These are phyloP conservation scores for Blastocystis sp. DNA, from an alignment of 352 stramenopile genomes.

Conservation along the genomic window DNA sequence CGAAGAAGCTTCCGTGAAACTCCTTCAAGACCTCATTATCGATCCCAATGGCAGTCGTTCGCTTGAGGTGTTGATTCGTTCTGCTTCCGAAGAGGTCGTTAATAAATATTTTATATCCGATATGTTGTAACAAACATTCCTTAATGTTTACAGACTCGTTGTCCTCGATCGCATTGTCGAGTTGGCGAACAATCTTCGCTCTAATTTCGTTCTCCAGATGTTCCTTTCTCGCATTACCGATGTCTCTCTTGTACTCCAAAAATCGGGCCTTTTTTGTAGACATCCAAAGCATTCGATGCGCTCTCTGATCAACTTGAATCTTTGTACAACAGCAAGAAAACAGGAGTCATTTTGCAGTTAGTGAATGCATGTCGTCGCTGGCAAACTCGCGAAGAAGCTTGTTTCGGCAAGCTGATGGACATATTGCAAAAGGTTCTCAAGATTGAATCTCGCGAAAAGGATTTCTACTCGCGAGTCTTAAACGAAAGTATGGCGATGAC, in stretches of 20 bases:
- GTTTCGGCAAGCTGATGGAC: background rate
- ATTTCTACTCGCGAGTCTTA: background rate
- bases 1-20: background rate
- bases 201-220: constrained; percentile 56
- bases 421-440: constrained; percentile 3
- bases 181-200: background rate
- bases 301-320: background rate
- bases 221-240: constrained; percentile 37
- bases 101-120: background rate
- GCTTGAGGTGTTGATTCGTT: background rate
- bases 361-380: constrained; percentile 40
- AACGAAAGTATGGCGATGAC: background rate
- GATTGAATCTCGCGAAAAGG: background rate
- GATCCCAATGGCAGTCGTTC: constrained; percentile 20
- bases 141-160: background rate
- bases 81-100: background rate
- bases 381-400: background rate
- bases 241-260: background rate
- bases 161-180: background rate
- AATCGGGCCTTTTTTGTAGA: background rate
- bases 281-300: background rate
- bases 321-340: constrained; percentile 21
- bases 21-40: constrained; percentile 10
- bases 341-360: constrained; percentile 7
- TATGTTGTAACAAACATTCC: background rate